phyloP scores from a whole-genome alignment of 495 filamentous ascomycete species.

The Aspergillus asperescens region DNA sequence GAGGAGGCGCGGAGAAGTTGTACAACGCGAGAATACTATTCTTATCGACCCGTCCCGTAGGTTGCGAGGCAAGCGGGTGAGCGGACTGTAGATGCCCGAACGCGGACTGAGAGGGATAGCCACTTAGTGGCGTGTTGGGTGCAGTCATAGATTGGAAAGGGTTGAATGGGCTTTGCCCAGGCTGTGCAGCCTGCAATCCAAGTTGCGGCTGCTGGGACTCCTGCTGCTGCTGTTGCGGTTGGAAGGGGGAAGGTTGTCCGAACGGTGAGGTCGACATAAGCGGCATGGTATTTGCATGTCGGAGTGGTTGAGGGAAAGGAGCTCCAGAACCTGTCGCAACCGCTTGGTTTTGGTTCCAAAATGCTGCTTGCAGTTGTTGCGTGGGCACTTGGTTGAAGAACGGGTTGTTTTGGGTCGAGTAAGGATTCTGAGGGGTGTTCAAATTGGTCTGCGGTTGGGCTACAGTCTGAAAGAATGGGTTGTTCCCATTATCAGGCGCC shows the following conservation, averaged over 20 bases:
- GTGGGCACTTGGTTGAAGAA: slow-evolving; percentile 45
- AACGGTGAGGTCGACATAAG: slow-evolving; percentile 31
- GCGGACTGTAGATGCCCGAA: slow-evolving; percentile 27
- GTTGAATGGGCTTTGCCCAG: slow-evolving; percentile 31
- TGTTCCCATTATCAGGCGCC: slow-evolving; percentile 45
- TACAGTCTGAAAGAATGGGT: slow-evolving; percentile 59
- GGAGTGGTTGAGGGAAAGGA: slow-evolving; percentile 22
- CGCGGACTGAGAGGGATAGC: slow-evolving; percentile 26
- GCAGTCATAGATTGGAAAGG: slow-evolving; percentile 35
- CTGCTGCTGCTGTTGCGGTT: slow-evolving; percentile 26
- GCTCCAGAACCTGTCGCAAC: slow-evolving; percentile 5
- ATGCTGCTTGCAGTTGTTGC: slow-evolving; percentile 22
- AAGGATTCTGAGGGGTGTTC: slow-evolving; percentile 29
- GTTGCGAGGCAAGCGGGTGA: slow-evolving; percentile 40
- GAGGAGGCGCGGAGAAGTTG: slow-evolving; percentile 66
- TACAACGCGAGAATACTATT: slow-evolving; percentile 84
- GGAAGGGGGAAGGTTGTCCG: slow-evolving; percentile 34
- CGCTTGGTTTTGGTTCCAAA: slow-evolving; percentile 29
- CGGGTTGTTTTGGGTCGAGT: slow-evolving; percentile 43
- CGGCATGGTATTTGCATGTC: slow-evolving; percentile 44
- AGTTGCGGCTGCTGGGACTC: slow-evolving; percentile 23
- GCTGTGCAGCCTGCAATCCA: slow-evolving; percentile 9
- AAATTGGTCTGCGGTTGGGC: slow-evolving; percentile 37
- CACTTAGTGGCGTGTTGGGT: slow-evolving; percentile 27
- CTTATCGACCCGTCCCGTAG: slow-evolving; percentile 60